These are phyloP conservation scores for Recurvomyces mirabilis DNA, from an alignment of 495 filamentous ascomycete genomes.

Conservation along the genomic window DNA sequence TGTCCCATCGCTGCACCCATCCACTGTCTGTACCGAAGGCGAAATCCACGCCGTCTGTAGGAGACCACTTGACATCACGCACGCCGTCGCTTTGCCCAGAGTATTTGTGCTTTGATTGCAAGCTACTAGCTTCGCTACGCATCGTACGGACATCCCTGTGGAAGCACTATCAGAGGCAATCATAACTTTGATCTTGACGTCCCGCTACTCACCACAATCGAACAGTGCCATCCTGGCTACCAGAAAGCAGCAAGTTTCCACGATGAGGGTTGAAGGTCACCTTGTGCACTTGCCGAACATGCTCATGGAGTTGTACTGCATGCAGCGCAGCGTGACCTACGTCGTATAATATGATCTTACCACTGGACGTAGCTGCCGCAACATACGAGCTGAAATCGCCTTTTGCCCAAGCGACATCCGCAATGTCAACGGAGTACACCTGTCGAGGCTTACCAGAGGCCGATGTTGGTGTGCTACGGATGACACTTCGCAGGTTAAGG, in stretches of 20 bases:
- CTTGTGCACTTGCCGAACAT: constrained; percentile 82
- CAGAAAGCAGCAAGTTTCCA: constrained; percentile 68
- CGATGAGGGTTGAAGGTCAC: constrained; percentile 80
- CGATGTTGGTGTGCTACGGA: constrained; percentile 58
- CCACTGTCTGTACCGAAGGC: constrained; percentile 80
- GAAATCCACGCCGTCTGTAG: constrained; percentile 72
- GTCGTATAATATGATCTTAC: constrained; percentile 81
- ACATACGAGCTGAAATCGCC: constrained; percentile 52
- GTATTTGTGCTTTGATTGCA: constrained; percentile 46
- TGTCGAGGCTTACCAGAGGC: constrained; percentile 42
- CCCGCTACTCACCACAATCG: too few species aligned
- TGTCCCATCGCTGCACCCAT: constrained; percentile 61
- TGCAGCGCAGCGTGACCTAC: constrained; percentile 62
- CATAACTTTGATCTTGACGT: too few species aligned
- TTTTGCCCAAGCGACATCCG: constrained; percentile 78
- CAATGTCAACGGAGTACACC: constrained; percentile 66
- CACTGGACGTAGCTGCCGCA: constrained; percentile 74
- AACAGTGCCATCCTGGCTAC: constrained; percentile 84
- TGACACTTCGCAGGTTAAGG: constrained; percentile 66
- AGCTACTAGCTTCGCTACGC: constrained; percentile 40
- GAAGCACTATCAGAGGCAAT: too few species aligned
- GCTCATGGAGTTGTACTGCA: constrained; percentile 68
- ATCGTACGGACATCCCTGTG: constrained; percentile 54
- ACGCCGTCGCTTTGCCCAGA: constrained; percentile 64
- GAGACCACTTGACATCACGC: constrained; percentile 81